Base-by-base conservation (phyloP, 768 basidiomycete genomes). In the Mycena rebaudengoi region DNA sequence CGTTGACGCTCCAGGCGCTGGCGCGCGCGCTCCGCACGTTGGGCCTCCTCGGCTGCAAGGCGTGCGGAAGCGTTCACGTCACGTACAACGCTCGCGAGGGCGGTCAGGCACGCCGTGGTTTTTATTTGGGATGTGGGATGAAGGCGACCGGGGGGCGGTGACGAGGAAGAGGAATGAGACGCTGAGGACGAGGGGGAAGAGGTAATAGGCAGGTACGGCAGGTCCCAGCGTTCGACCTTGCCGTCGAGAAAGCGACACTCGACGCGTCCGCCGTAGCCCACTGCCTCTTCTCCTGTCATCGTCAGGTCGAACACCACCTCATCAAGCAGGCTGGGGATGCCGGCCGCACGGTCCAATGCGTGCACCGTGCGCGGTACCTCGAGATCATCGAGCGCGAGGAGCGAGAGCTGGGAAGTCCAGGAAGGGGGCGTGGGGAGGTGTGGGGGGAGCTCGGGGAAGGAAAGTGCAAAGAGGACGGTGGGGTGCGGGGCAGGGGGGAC, bases 261-360 rank as follows among this genome's bases (percentile, higher is more conserved):
- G 33, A 91, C 78, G 43, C 80, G 79, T 35, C 75, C 73, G 25
- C 71, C 72, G n/a, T n/a, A n/a, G n/a, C n/a, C n/a, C n/a, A n/a
- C n/a, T n/a, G n/a, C n/a, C n/a, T n/a, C n/a, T n/a, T n/a, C n/a
- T n/a, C n/a, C n/a, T n/a, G n/a, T n/a, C n/a, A n/a, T n/a, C 11
- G 78, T 74, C 52, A 91, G 68, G 70, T 93, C 87, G 75, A 91
- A 88, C 8, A 79, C 77, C n/a, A 92, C 84, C 69, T 90, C 83
- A 43, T 82, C 78, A 29, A 89, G 74, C 33, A 90, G 77, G 48
- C 80, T 81, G 14, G 85, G 80, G 26, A 90, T 74, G 44, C 86
- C 87, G 6, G 84, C 85, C 21, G 87, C 80, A 66, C 67, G 57
- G 76, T 85, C 86, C 33, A 85, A 78, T 23, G 80, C 78, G 68